A percentile compares a stretch with the other conserved stretches of the same genome.
Evolutionary conservation across 192 early-diverging fungal genomes (phyloP).

Genomic region (Mortierella alpina): DNA sequence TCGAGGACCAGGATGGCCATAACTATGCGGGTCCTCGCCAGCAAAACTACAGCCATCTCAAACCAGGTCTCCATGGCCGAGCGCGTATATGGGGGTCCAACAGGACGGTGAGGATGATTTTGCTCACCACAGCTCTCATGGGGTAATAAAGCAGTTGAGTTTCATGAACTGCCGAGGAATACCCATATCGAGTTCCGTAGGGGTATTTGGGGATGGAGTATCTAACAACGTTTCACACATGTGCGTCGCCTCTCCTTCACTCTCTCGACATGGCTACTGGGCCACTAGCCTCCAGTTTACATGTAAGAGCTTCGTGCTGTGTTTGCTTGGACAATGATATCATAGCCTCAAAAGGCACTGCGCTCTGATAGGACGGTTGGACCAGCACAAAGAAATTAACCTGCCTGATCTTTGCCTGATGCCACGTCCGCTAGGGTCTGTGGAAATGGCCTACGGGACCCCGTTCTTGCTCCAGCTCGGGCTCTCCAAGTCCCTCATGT

Average conservation of each 20-base stretch:
- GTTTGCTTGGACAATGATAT: constrained; percentile 28
- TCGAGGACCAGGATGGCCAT: not conserved
- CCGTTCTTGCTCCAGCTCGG: constrained; percentile 88
- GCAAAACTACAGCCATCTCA: not conserved
- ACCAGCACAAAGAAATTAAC: not conserved
- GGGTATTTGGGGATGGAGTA: not conserved
- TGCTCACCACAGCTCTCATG: constrained; percentile 65
- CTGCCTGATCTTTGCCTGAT: too few relatives aligned
- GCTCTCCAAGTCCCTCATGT: constrained; percentile 81
- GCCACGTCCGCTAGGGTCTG: constrained; percentile 63
- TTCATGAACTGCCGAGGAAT: not conserved
- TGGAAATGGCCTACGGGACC: constrained; percentile 83
- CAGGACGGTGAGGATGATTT: constrained; percentile 58
- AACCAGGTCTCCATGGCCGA: constrained; percentile 38
- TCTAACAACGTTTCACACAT: not conserved
- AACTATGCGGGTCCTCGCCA: too few relatives aligned
- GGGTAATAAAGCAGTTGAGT: constrained; percentile 45
- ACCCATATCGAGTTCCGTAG: too few relatives aligned
- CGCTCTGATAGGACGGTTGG: not conserved
- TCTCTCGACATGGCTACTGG: not conserved
- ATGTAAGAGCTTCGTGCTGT: constrained; percentile 57
- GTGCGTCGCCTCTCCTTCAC: not conserved
- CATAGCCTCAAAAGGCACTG: constrained; percentile 7
- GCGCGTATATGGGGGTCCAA: constrained; percentile 54
- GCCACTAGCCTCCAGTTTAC: constrained; percentile 68